Evolutionary conservation across 148 eudicot species (phyloP), one percentile per base, ranked within the genome.

Genomic region (Vaccinium vitisidaea): DNA sequence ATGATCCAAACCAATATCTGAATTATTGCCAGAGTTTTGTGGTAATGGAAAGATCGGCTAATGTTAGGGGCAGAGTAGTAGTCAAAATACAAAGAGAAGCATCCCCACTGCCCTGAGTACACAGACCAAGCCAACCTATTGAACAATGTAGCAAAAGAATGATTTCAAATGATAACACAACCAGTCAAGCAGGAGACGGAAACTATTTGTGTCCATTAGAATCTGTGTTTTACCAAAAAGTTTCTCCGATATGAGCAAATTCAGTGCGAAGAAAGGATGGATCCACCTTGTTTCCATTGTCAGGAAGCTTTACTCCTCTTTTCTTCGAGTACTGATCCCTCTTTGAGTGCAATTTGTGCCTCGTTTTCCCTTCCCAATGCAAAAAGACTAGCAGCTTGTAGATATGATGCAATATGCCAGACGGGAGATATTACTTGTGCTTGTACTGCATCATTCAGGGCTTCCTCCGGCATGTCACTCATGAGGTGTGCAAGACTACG

Each of bases 271-370:
- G 32, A 74, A 19, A 10, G 30, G 8, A 25, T 6, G 52, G 1
- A 43, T 52, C 30, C 23, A 18, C 50, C 50, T 19, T 6, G n/a
- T n/a, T 75, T 39, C 80, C 53, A 21, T 25, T 30, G 25, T 80
- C 49, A 89, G 63, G 89, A 87, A 85, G 88, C 74, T 56, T 78
- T 81, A 23, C 77, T 90, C 71, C 88, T 88, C 87, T 93, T 93
- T 55, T 86, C 93, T 90, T 96, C 99, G 13, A 94, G 95, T 49
- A 91, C 67, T 23, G 95, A 85, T 82, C 93, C 99, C 84, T 96
- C 98, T 87, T 87, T 95, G 50, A 96, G 90, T 70, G 99, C 98
- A n/a, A 93, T 95, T 43, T 92, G 94, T 25, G 95, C 99, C 85
- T 94, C 99, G 59, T 89, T 94, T 75, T 96, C 95, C 88, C 90